Evolutionary conservation across 2,329 filamentous ascomycete species (phyloP).

Genomic region (Diaporthe sp.): DNA sequence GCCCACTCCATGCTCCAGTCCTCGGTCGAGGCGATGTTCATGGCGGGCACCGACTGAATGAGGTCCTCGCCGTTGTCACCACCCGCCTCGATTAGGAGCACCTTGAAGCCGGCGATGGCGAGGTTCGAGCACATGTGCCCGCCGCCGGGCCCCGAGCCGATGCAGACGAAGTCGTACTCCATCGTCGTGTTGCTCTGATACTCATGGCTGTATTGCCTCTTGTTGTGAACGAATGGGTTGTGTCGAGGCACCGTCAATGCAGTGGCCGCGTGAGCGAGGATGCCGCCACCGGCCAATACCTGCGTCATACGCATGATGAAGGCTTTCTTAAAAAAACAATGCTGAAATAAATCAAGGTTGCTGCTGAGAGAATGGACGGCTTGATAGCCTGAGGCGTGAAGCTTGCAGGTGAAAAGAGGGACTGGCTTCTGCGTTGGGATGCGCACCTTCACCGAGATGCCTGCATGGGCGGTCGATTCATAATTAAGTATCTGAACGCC

Average conservation of each 20-base stretch:
- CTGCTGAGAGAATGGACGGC: conserved; percentile 27
- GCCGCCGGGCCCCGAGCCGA: conserved; percentile 67
- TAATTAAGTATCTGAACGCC: conserved; percentile 17
- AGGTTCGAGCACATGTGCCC: conserved; percentile 63
- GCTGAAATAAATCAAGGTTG: background rate
- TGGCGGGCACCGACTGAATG: conserved; percentile 46
- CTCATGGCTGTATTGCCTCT: conserved; percentile 25
- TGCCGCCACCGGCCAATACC: conserved; percentile 1
- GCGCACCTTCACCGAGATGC: background rate
- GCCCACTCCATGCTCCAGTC: conserved; percentile 26
- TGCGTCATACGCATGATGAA: conserved; percentile 28
- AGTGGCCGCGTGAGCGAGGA: background rate
- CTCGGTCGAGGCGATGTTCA: conserved; percentile 29
- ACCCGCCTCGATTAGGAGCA: conserved; percentile 69
- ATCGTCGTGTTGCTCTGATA: conserved; percentile 21
- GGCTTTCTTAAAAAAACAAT: background rate
- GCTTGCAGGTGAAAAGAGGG: conserved; percentile 24
- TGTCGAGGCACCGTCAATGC: conserved; percentile 20
- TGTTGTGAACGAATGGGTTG: conserved; percentile 27
- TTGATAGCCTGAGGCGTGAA: conserved; percentile 5
- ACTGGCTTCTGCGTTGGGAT: conserved; percentile 24
- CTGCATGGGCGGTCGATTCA: conserved; percentile 9
- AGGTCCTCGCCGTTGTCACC: conserved; percentile 58
- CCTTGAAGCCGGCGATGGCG: conserved; percentile 63
- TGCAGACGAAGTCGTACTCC: conserved; percentile 65